Conservation (phyloP, 1,139 yeast species). For the Yamadazyma sp. region DNA sequence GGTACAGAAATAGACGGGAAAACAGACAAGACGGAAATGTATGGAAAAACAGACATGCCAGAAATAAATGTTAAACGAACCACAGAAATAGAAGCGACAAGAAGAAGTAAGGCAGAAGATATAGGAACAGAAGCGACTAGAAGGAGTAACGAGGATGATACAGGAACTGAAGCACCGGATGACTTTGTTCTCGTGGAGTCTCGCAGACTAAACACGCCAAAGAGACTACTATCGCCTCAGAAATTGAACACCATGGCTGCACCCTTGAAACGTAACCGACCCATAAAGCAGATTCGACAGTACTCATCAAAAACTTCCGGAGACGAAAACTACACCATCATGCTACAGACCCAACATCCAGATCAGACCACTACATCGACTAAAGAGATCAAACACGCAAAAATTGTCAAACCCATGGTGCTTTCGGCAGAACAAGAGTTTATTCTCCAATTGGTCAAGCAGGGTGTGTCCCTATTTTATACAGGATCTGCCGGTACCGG, state of each 20-base stretch:
- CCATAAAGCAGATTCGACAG: conserved; percentile 1
- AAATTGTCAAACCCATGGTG: conserved; percentile 9
- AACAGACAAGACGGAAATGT: too few relatives aligned
- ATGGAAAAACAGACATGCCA: too few relatives aligned
- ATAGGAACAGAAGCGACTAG: not conserved
- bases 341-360: conserved; percentile 10
- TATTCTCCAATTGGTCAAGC: conserved; percentile 33
- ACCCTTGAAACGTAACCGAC: conserved; percentile 1
- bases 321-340: conserved; percentile 8
- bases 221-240: conserved; percentile 2
- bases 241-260: not conserved
- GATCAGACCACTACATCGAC: too few relatives aligned
- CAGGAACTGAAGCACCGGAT: not conserved
- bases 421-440: conserved; percentile 44
- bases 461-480: conserved; percentile 67
- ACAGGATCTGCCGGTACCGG: conserved; percentile 99
- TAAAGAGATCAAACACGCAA: conserved; percentile 4
- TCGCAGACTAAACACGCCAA: not conserved
- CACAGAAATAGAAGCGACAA: too few relatives aligned
- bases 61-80: too few relatives aligned
- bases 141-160: too few relatives aligned
- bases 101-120: not conserved
- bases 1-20: too few relatives aligned
- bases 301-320: conserved; percentile 1
- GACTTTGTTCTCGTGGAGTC: not conserved